phyloP scores from a whole-genome alignment of 371 early-diverging fungal species.

The Haplosporangium sp. region DNA sequence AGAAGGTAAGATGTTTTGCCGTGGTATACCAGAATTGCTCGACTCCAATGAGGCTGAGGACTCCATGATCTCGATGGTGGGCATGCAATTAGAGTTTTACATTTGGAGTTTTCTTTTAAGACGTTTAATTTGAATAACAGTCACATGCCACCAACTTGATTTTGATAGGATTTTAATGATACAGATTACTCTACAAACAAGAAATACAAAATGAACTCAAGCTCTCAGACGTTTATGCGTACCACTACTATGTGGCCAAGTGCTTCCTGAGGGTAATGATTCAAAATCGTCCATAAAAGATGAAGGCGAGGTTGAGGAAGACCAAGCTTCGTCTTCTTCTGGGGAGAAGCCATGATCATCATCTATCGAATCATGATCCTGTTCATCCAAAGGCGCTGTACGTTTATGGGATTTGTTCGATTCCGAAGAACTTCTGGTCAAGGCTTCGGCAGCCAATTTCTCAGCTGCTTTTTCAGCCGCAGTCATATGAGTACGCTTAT shows the following conservation, averaged over 20 bases:
- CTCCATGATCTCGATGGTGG: not conserved
- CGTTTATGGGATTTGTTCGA: slow-evolving; percentile 20
- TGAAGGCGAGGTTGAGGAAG: slow-evolving; percentile 19
- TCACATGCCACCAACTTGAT: too few species aligned
- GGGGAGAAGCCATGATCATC: not conserved
- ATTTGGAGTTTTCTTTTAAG: too few species aligned
- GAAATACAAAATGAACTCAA: slow-evolving; percentile 5
- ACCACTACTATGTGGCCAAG: slow-evolving; percentile 9
- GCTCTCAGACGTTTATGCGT: slow-evolving; percentile 14
- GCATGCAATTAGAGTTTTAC: too few species aligned
- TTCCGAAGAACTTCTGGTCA: slow-evolving; percentile 6
- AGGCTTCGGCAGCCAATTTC: slow-evolving; percentile 26
- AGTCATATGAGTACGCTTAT: slow-evolving; percentile 59
- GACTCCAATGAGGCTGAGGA: not conserved
- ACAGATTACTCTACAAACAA: not conserved
- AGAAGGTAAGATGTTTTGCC: not conserved
- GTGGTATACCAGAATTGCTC: not conserved
- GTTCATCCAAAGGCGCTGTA: slow-evolving; percentile 11
- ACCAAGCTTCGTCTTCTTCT: slow-evolving; percentile 14
- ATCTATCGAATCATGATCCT: not conserved
- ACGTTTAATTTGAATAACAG: too few species aligned
- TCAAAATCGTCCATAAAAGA: slow-evolving; percentile 11
- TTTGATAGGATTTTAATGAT: not conserved
- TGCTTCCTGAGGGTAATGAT: slow-evolving; percentile 2
- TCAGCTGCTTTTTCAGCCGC: slow-evolving; percentile 47